Evolutionary conservation across 768 basidiomycete genomes (phyloP), one percentile per base, ranked within the genome.

Genomic region (Russula abietina): DNA sequence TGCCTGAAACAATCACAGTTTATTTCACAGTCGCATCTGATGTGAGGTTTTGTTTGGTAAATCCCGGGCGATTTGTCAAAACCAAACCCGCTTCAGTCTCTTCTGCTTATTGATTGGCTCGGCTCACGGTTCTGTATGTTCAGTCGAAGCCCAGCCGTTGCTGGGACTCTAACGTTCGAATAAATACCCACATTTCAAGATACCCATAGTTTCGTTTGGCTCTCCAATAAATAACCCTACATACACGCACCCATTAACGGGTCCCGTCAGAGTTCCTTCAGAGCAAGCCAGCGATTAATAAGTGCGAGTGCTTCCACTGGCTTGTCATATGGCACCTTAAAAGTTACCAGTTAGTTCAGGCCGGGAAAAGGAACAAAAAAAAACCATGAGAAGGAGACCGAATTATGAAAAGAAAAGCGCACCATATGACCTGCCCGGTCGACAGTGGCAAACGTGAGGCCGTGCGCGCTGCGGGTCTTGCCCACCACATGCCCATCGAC

Each of bases 391-490:
- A 24, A 19, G 9, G 43, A n/a, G 9, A 43, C 14, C 12, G 14
- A 38, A 11, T 32, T 32, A 16, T 16, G 41, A 45, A 45, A n/a
- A n/a, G 10, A 45, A 32, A 24, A 38, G 38, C 67, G 48, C 45
- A 86, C 86, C 86, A 87, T 87, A 75, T 91, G 89, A n/a, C 89
- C 89, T 19, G 87, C 88, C 11, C 78, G 85, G 45, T 79, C 73
- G 49, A 88, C 75, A 0, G 82, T 86, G 7, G 79, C 81, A 71
- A 83, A 88, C 12, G 84, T 87, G 57, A 92, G 72, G 10, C 80
- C 81, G 6, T 77, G 78, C 28, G 77, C 78, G 52, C 75, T 77
- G 67, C 84, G 80, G 39, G 81, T 82, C 66, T 75, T 73, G 3
- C 88, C 88, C 0, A 78, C 87, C 9, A 71, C 70, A 55, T 78